Percentiles rank a stretch among this genome's conserved stretches.
phyloP scores from a whole-genome alignment of 2,329 filamentous ascomycete species.

The Davidsoniella eucalypti region DNA sequence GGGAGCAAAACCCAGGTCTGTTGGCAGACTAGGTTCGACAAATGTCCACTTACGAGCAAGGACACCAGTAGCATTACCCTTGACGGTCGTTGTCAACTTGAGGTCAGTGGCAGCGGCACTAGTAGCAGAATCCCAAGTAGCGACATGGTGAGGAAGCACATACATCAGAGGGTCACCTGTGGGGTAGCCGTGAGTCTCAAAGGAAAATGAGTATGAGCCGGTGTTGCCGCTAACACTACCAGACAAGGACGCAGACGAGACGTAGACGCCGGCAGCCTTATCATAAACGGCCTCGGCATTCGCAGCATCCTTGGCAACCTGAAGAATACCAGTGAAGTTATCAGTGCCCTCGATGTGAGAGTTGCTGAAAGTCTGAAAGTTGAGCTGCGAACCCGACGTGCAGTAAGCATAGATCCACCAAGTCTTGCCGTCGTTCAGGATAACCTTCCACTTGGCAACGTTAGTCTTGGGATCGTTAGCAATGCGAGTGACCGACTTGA shows the following conservation, averaged over 20 bases:
- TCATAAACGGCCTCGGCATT: conserved; percentile 55
- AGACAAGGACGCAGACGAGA: conserved; percentile 44
- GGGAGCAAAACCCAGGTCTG: conserved; percentile 59
- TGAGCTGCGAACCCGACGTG: conserved; percentile 40
- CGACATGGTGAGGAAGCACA: conserved; percentile 70
- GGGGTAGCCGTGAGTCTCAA: conserved; percentile 50
- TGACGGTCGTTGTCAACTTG: conserved; percentile 64
- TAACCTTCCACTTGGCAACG: conserved; percentile 59
- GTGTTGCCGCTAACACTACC: conserved; percentile 41
- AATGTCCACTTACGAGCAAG: conserved; percentile 62
- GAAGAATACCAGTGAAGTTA: conserved; percentile 62
- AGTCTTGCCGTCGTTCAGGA: conserved; percentile 51
- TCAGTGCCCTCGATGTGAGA: conserved; percentile 45
- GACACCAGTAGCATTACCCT: conserved; percentile 62
- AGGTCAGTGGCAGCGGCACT: conserved; percentile 36
- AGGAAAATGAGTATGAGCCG: conserved; percentile 60
- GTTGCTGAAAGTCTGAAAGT: conserved; percentile 52
- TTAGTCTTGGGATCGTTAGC: conserved; percentile 40
- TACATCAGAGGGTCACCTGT: conserved; percentile 59
- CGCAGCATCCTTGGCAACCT: conserved; percentile 61
- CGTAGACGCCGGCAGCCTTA: conserved; percentile 57
- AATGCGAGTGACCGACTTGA: conserved; percentile 46
- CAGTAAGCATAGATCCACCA: conserved; percentile 71
- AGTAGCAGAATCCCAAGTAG: conserved; percentile 50
- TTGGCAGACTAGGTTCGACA: conserved; percentile 55